These are phyloP conservation scores for Medicago ruthenica DNA, from an alignment of 306 rosid species.

Conservation along the genomic window DNA sequence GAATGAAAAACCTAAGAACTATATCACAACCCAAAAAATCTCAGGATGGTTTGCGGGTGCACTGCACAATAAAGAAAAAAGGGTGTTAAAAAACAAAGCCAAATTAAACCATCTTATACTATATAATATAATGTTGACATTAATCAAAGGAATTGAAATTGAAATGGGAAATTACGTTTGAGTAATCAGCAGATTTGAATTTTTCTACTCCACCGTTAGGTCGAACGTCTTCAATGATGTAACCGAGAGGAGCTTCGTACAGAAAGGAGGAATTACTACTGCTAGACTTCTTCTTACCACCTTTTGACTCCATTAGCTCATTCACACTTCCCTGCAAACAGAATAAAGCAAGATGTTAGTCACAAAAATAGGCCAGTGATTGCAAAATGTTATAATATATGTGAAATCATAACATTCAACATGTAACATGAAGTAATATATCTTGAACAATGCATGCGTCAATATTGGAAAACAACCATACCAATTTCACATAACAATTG, in stretches of 20 bases:
- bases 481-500: no score
- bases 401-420: conserved; percentile 2
- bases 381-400: not conserved
- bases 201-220: conserved; percentile 99
- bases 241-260: conserved; percentile 96
- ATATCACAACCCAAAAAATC: conserved; percentile 29
- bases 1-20: conserved; percentile 41
- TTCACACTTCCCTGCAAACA: conserved; percentile 58
- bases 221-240: conserved; percentile 95
- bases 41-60: conserved; percentile 97
- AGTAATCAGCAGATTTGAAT: conserved; percentile 98
- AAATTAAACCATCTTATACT: not conserved
- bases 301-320: conserved; percentile 96
- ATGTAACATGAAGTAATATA: not conserved
- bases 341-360: conserved; percentile 2
- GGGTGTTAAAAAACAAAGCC: not conserved
- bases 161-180: conserved; percentile 68
- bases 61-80: conserved; percentile 58
- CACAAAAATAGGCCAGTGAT: not conserved
- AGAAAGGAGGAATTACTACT: conserved; percentile 73
- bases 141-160: not conserved
- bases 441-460: no score
- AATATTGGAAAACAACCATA: not conserved
- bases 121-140: not conserved
- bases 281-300: conserved; percentile 88